Evolutionary conservation across 306 rosid species (phyloP).

Genomic region (Phaseolus lunatus): DNA sequence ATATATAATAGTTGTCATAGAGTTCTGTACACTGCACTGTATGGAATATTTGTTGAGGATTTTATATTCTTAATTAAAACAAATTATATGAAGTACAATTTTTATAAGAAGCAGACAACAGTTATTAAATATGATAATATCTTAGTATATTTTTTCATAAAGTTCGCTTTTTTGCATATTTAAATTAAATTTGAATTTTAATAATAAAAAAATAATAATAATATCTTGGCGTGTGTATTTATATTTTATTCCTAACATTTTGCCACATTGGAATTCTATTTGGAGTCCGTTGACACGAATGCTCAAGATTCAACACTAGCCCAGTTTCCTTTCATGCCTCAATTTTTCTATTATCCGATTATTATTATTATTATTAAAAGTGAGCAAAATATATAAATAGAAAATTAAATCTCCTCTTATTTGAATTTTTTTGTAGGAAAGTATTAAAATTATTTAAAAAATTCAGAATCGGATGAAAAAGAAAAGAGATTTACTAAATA

Average conservation of each 20-base stretch:
- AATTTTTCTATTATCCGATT: constrained; percentile 21
- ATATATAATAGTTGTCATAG: not conserved
- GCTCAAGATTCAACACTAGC: constrained; percentile 42
- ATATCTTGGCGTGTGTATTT: not conserved
- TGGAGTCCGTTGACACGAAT: constrained; percentile 74
- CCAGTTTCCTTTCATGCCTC: constrained; percentile 28
- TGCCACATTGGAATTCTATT: constrained; percentile 54
- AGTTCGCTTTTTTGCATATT: not conserved
- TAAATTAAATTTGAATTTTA: not conserved
- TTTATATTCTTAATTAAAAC: not conserved
- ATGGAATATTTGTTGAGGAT: not conserved
- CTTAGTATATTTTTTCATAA: not conserved
- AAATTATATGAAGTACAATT: not conserved
- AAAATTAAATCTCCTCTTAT: not conserved
- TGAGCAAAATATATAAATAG: not conserved
- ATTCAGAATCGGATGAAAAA: too few relatives aligned
- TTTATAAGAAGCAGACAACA: not conserved
- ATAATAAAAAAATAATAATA: not conserved
- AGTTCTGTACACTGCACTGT: not conserved
- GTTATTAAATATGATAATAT: not conserved
- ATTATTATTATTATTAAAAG: not conserved
- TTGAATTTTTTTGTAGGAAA: not conserved
- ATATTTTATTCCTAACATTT: constrained; percentile 38
- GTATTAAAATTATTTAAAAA: too few relatives aligned
- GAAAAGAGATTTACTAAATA: too few relatives aligned